Conservation (phyloP, 192 early-diverging fungal genomes). For the Podila horticola region DNA sequence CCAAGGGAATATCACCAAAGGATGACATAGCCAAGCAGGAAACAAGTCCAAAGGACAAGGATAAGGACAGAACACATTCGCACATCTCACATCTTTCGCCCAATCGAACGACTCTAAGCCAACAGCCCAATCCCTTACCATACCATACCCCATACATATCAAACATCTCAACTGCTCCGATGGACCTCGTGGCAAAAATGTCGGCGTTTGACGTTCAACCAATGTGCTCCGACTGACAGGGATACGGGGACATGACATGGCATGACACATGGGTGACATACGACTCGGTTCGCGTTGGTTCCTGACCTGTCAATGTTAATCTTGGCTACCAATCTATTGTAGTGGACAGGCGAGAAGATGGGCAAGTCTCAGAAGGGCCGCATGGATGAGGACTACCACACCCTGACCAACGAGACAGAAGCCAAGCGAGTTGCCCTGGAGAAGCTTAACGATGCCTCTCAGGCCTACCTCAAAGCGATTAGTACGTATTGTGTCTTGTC, state of each 20-base stretch:
- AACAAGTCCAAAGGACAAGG: too few species aligned
- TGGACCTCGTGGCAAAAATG: too few species aligned
- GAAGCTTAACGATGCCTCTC: conserved; percentile 38
- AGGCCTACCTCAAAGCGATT: conserved; percentile 50
- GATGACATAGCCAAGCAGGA: too few species aligned
- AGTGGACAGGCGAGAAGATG: conserved; percentile 53
- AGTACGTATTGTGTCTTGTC: conserved; percentile 20
- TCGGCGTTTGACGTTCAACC: too few species aligned
- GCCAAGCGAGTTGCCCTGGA: conserved; percentile 48
- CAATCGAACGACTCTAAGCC: not conserved
- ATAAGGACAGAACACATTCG: not conserved
- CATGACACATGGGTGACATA: not conserved
- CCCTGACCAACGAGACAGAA: conserved; percentile 37
- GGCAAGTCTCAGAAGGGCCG: conserved; percentile 42
- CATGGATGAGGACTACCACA: conserved; percentile 51
- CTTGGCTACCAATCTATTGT: too few species aligned
- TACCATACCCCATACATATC: too few species aligned
- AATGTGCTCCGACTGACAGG: too few species aligned
- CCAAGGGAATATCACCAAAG: too few species aligned
- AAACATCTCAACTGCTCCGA: too few species aligned
- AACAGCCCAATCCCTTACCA: not conserved
- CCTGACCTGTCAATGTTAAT: not conserved
- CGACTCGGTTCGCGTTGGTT: not conserved
- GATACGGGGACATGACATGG: not conserved
- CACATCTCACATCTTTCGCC: not conserved